Evolutionary conservation across 495 filamentous ascomycete species (phyloP).

Genomic region (Xylaria bambusicola): DNA sequence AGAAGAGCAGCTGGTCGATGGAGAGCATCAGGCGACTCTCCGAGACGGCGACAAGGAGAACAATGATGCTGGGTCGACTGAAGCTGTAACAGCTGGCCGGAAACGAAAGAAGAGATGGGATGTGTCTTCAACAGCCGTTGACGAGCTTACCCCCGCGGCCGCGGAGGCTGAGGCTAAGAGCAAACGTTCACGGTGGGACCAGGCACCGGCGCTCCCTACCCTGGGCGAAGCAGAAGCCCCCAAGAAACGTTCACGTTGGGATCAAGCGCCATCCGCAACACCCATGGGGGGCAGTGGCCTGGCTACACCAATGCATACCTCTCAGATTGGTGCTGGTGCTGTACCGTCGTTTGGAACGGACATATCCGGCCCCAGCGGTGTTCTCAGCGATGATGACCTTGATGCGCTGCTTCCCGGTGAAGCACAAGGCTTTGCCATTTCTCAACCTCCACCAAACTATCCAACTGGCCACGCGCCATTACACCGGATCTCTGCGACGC

Average conservation of each 20-base stretch:
- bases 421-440: constrained; percentile 86
- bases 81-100: constrained; percentile 60
- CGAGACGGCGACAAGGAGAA: constrained; percentile 73
- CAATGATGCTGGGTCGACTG: constrained; percentile 67
- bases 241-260: constrained; percentile 81
- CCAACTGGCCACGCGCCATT: constrained; percentile 77
- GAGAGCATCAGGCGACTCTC: constrained; percentile 65
- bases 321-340: constrained; percentile 55
- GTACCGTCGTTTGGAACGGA: constrained; percentile 75
- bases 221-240: constrained; percentile 56
- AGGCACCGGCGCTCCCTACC: constrained; percentile 67
- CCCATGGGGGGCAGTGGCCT: constrained; percentile 80
- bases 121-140: constrained; percentile 57
- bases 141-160: constrained; percentile 48
- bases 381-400: constrained; percentile 89
- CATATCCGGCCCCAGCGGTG: constrained; percentile 73
- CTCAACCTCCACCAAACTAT: constrained; percentile 92
- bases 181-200: constrained; percentile 86
- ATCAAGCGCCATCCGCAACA: constrained; percentile 83
- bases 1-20: constrained; percentile 57
- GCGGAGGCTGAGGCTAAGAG: constrained; percentile 61
- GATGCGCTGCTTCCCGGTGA: constrained; percentile 80
- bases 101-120: constrained; percentile 97
- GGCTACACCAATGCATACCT: constrained; percentile 83
- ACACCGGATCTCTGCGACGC: constrained; percentile 76